These are phyloP conservation scores for Nothophytophthora sp. DNA, from an alignment of 352 stramenopile genomes.

Conservation along the genomic window DNA sequence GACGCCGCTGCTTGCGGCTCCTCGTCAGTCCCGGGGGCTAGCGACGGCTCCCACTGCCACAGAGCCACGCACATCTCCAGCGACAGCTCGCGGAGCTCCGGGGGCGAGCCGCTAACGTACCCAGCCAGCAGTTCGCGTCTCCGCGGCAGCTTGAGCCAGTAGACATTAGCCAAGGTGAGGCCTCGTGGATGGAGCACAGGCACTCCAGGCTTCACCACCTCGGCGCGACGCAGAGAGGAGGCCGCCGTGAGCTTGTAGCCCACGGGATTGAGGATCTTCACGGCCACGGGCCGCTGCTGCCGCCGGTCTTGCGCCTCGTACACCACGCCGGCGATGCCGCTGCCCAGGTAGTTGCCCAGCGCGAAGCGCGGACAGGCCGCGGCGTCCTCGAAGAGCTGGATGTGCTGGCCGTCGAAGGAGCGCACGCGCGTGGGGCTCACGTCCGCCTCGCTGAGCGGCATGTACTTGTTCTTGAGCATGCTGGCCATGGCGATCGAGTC, in stretches of 20 bases:
- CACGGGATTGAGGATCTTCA: conserved; percentile 98
- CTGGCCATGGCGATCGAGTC: conserved; percentile 25
- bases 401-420: conserved; percentile 78
- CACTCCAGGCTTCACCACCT: conserved; percentile 83
- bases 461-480: conserved; percentile 84
- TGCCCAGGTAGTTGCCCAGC: conserved; percentile 93
- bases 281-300: conserved; percentile 85
- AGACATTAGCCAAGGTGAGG: conserved; percentile 80
- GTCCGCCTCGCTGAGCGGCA: conserved; percentile 85
- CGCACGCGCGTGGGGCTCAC: conserved; percentile 74
- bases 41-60: no score
- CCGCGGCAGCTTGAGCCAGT: conserved; percentile 70
- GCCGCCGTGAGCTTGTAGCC: conserved; percentile 91
- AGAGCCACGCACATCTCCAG: conserved; percentile 88
- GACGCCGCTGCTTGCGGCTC: conserved; percentile 22
- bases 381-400: conserved; percentile 42
- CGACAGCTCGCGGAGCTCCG: conserved; percentile 63
- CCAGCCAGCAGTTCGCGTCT: conserved; percentile 68
- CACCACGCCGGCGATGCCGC: conserved; percentile 91
- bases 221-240: conserved; percentile 70
- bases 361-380: conserved; percentile 65
- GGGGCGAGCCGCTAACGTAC: conserved; percentile 38
- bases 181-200: conserved; percentile 53
- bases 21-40: no score
- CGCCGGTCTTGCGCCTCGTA: conserved; percentile 90